Percentiles rank a stretch among this genome's conserved stretches.
Evolutionary conservation across 83 land plant species (phyloP).

Genomic region (Diphasiastrum complanatum): DNA sequence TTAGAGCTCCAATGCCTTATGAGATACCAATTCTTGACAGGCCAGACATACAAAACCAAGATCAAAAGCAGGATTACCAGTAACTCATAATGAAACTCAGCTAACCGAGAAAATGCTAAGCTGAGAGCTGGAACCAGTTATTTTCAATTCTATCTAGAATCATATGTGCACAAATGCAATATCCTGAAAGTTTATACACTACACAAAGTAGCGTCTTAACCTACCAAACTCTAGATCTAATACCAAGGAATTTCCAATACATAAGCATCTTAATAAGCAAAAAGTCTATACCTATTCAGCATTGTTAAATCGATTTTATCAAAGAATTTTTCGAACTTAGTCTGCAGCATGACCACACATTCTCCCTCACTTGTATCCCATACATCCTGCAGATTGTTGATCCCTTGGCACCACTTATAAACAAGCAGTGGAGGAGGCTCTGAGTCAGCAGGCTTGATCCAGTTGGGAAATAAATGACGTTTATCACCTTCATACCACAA

Average conservation of each 20-base stretch:
- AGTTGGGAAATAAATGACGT: constrained; percentile 89
- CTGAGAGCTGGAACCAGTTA: no score
- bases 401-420: constrained; percentile 99
- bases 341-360: constrained; percentile 99
- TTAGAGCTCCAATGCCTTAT: background rate
- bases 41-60: background rate
- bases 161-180: no score
- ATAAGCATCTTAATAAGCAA: background rate
- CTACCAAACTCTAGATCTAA: background rate
- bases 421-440: constrained; percentile 99
- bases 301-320: constrained; percentile 96
- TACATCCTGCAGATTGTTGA: constrained; percentile 87
- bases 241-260: background rate
- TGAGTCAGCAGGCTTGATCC: constrained; percentile 99
- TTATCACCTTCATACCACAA: constrained; percentile 99
- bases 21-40: background rate
- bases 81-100: no score
- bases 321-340: constrained; percentile 97
- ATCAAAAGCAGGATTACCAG: background rate
- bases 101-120: no score
- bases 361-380: constrained; percentile 99
- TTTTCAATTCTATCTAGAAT: no score
- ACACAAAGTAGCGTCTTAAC: background rate
- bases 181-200: no score
- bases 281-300: constrained; percentile 69